phyloP scores from a whole-genome alignment of 495 filamentous ascomycete species.

The Penicillium atrosanguineum region DNA sequence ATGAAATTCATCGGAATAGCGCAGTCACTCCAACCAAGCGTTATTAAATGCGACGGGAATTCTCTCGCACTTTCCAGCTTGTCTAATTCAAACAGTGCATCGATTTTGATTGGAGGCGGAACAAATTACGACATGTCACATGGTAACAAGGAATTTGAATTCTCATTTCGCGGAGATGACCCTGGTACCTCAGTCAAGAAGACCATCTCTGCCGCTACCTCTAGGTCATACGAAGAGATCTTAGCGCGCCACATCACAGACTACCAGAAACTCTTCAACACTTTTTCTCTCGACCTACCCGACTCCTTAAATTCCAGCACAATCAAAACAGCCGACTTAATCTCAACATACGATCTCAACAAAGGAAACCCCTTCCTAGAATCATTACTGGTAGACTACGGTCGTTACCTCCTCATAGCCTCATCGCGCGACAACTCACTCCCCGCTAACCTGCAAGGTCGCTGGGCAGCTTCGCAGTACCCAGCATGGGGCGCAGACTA shows the following conservation, averaged over 20 bases:
- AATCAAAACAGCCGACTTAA: conserved; percentile 35
- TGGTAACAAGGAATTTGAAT: conserved; percentile 38
- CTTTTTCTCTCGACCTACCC: conserved; percentile 40
- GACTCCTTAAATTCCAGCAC: conserved; percentile 32
- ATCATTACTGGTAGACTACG: conserved; percentile 43
- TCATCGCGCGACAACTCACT: conserved; percentile 37
- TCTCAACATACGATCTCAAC: conserved; percentile 27
- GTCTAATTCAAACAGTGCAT: neutral
- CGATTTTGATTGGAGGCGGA: conserved; percentile 38
- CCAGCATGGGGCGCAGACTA: conserved; percentile 49
- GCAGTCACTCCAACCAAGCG: conserved; percentile 6
- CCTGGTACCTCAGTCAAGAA: conserved; percentile 33
- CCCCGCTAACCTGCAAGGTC: conserved; percentile 48
- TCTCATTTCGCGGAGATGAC: conserved; percentile 46
- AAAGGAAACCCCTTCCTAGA: conserved; percentile 45
- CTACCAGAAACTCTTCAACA: conserved; percentile 29
- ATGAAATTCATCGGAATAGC: conserved; percentile 34
- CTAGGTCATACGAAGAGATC: conserved; percentile 26
- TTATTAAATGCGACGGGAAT: conserved; percentile 11
- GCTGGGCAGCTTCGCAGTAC: conserved; percentile 33
- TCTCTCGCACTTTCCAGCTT: conserved; percentile 3
- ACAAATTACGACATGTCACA: conserved; percentile 46
- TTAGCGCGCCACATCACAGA: conserved; percentile 39
- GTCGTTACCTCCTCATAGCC: conserved; percentile 44
- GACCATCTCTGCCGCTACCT: conserved; percentile 26